Percentiles rank a stretch among this genome's conserved stretches.
Conservation (phyloP, 2,329 filamentous ascomycete genomes). For the Ceratocystis harringtonii region DNA sequence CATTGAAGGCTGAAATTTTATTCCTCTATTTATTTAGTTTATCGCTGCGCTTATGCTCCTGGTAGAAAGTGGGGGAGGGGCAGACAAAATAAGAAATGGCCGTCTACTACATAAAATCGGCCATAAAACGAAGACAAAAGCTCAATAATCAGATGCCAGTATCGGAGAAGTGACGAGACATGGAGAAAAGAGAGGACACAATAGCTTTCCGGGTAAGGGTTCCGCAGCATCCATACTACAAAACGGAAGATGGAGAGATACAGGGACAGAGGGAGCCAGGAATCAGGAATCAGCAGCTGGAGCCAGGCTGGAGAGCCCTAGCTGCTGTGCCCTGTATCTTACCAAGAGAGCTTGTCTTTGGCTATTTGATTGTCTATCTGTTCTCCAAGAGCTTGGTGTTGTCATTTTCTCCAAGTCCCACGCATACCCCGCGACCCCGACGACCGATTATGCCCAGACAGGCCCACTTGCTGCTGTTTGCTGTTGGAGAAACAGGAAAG, state of each 20-base stretch:
- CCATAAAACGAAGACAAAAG: background rate
- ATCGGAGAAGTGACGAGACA: background rate
- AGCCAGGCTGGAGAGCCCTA: background rate
- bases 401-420: background rate
- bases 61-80: background rate
- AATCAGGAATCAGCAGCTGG: background rate
- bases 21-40: background rate
- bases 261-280: background rate
- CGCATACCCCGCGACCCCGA: background rate
- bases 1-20: background rate
- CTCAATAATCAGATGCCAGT: background rate
- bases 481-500: background rate
- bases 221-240: background rate
- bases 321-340: no score
- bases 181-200: background rate
- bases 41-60: background rate
- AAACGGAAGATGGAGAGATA: background rate
- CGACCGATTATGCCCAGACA: background rate
- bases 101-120: no score
- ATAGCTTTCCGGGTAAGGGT: background rate
- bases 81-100: background rate
- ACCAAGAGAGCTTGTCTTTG: no score
- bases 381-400: background rate
- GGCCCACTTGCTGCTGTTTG: background rate
- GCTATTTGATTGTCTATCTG: no score